A percentile compares a stretch with the other conserved stretches of the same genome.
Evolutionary conservation across 2,329 filamentous ascomycete species (phyloP).

Genomic region (Fusarium stilboides): DNA sequence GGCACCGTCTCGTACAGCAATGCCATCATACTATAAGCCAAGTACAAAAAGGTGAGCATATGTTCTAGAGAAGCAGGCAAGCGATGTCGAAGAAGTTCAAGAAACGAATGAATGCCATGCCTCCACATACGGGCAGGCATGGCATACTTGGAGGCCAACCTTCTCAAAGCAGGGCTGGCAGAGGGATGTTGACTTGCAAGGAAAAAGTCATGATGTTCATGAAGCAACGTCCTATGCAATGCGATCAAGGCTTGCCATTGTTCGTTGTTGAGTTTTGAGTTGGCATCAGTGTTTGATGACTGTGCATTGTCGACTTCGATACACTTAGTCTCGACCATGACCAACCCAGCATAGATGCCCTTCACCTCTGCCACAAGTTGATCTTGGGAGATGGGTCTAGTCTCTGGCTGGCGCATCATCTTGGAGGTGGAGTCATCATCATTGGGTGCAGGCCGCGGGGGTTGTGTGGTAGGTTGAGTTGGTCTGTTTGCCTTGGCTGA

Average conservation of each 20-base stretch:
- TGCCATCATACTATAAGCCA: constrained; percentile 92
- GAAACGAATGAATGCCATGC: constrained; percentile 88
- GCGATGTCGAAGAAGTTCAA: constrained; percentile 81
- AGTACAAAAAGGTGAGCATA: constrained; percentile 91
- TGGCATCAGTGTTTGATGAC: constrained; percentile 60
- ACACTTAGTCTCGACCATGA: constrained; percentile 90
- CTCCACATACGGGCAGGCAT: constrained; percentile 98
- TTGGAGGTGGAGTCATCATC: constrained; percentile 25
- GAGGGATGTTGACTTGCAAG: constrained; percentile 89
- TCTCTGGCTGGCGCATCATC: constrained; percentile 43
- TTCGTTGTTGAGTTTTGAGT: constrained; percentile 69
- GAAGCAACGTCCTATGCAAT: constrained; percentile 83
- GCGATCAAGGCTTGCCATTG: constrained; percentile 90
- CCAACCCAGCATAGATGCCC: constrained; percentile 84
- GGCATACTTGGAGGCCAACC: constrained; percentile 83
- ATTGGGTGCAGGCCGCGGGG: neutral
- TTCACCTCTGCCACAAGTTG: constrained; percentile 87
- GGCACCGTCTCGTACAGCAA: constrained; percentile 88
- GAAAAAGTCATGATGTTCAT: constrained; percentile 91
- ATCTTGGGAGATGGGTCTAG: constrained; percentile 74
- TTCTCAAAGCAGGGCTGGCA: constrained; percentile 76
- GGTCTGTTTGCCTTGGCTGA: constrained; percentile 12
- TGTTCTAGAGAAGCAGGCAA: constrained; percentile 85
- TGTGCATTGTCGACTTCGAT: constrained; percentile 83
- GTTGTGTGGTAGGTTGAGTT: constrained; percentile 8